These are phyloP conservation scores for Diplodia sapinea DNA, from an alignment of 2,329 filamentous ascomycete genomes.

Conservation along the genomic window DNA sequence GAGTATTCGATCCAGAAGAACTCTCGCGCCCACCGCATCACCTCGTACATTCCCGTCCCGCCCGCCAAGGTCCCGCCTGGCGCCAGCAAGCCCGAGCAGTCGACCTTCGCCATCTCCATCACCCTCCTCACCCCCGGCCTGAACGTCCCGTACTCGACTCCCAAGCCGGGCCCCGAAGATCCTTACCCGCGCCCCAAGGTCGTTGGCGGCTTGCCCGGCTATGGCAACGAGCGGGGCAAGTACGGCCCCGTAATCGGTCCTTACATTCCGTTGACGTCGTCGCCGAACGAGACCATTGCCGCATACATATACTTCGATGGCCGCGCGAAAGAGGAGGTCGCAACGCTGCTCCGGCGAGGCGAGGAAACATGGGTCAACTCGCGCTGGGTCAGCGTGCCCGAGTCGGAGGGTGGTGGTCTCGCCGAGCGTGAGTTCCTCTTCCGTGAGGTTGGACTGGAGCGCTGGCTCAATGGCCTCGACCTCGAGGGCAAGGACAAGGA, in stretches of 20 bases:
- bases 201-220: conserved; percentile 72
- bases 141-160: conserved; percentile 89
- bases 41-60: conserved; percentile 95
- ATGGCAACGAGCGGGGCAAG: conserved; percentile 58
- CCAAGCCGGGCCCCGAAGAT: conserved; percentile 76
- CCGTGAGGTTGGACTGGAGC: conserved; percentile 91
- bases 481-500: conserved; percentile 80
- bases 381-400: conserved; percentile 92
- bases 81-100: conserved; percentile 80
- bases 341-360: conserved; percentile 85
- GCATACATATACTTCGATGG: conserved; percentile 99
- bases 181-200: conserved; percentile 82
- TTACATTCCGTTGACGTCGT: conserved; percentile 90
- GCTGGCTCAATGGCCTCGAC: conserved; percentile 95
- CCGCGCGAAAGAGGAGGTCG: conserved; percentile 92
- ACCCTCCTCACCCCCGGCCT: conserved; percentile 88
- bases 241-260: conserved; percentile 69
- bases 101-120: conserved; percentile 97
- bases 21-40: conserved; percentile 88
- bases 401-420: conserved; percentile 88
- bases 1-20: conserved; percentile 97
- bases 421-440: conserved; percentile 97
- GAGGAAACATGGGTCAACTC: conserved; percentile 99
- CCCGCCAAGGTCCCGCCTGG: conserved; percentile 75
- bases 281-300: conserved; percentile 94